phyloP scores from a whole-genome alignment of 192 early-diverging fungal genomes.

The Coemansia javaensis region DNA sequence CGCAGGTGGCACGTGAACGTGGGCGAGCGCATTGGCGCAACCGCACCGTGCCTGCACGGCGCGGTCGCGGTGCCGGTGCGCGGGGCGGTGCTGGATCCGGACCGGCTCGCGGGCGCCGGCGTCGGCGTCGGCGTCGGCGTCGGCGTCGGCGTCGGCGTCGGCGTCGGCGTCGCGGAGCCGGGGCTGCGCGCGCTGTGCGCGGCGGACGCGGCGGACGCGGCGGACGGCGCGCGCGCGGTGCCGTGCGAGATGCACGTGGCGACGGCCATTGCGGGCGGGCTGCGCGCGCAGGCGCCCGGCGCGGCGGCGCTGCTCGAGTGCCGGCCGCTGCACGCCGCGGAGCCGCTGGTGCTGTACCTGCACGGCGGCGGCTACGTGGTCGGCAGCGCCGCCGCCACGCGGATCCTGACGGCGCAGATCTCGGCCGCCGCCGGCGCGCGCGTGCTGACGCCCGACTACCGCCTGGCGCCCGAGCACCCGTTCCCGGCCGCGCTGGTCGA shows the following conservation, averaged over 20 bases:
- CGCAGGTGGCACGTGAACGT: too few relatives aligned
- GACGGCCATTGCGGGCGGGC: too few relatives aligned
- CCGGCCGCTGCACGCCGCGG: slow-evolving; percentile 10
- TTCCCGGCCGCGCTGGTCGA: slow-evolving; percentile 61
- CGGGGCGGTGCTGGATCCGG: too few relatives aligned
- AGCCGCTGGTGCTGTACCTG: slow-evolving; percentile 60
- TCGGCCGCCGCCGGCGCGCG: slow-evolving; percentile 47
- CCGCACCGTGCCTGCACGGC: too few relatives aligned
- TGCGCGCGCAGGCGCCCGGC: background rate
- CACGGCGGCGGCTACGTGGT: slow-evolving; percentile 71
- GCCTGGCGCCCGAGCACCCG: slow-evolving; percentile 25
- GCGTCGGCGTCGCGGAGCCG: too few relatives aligned
- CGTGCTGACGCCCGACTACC: slow-evolving; percentile 36
- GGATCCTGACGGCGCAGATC: slow-evolving; percentile 45
- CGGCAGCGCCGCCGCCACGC: slow-evolving; percentile 38
- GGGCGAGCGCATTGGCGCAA: too few relatives aligned
- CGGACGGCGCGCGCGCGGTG: background rate
- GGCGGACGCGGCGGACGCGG: too few relatives aligned
- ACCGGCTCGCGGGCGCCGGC: too few relatives aligned
- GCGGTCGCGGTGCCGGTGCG: too few relatives aligned
- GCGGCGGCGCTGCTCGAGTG: slow-evolving; percentile 10
- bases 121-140: too few relatives aligned
- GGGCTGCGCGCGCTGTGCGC: too few relatives aligned
- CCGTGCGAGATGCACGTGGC: background rate
- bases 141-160: too few relatives aligned